phyloP scores from a whole-genome alignment of 2,329 filamentous ascomycete species.

The Xylariaceae sp. region DNA sequence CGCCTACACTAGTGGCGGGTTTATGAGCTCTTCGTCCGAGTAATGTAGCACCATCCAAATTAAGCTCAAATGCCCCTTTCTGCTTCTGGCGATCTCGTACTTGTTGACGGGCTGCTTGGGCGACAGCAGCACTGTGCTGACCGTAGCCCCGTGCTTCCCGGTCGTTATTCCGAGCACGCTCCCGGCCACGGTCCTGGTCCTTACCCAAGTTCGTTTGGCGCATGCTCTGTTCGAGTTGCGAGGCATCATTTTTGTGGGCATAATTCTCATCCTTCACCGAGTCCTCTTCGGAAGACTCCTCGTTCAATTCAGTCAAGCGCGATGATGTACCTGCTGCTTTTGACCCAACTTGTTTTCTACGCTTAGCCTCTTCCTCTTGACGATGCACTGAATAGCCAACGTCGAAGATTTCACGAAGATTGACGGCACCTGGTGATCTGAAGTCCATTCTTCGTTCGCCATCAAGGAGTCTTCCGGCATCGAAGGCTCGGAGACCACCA shows the following conservation, averaged over 20 bases:
- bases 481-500: slow-evolving; percentile 51
- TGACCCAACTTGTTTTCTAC: slow-evolving; percentile 75
- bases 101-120: slow-evolving; percentile 77
- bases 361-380: slow-evolving; percentile 93
- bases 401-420: slow-evolving; percentile 94
- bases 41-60: slow-evolving; percentile 83
- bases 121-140: slow-evolving; percentile 80
- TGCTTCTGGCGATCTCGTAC: slow-evolving; percentile 64
- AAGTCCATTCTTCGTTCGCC: slow-evolving; percentile 78
- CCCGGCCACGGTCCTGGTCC: slow-evolving; percentile 50
- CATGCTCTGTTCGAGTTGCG: slow-evolving; percentile 81
- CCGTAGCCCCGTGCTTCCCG: slow-evolving; percentile 68
- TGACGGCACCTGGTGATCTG: slow-evolving; percentile 90
- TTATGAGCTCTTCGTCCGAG: slow-evolving; percentile 67
- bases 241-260: slow-evolving; percentile 43
- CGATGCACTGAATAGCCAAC: slow-evolving; percentile 97
- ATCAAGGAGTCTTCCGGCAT: slow-evolving; percentile 50
- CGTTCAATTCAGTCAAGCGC: slow-evolving; percentile 61
- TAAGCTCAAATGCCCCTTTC: slow-evolving; percentile 87
- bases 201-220: slow-evolving; percentile 69
- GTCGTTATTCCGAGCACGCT: slow-evolving; percentile 42
- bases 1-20: slow-evolving; percentile 42
- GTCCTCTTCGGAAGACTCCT: slow-evolving; percentile 61
- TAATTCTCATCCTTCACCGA: slow-evolving; percentile 50
- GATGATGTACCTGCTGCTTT: slow-evolving; percentile 60